Percentiles rank a stretch among this genome's conserved stretches.
phyloP scores from a whole-genome alignment of 2,329 filamentous ascomycete species.

The Byssothecium circinans region DNA sequence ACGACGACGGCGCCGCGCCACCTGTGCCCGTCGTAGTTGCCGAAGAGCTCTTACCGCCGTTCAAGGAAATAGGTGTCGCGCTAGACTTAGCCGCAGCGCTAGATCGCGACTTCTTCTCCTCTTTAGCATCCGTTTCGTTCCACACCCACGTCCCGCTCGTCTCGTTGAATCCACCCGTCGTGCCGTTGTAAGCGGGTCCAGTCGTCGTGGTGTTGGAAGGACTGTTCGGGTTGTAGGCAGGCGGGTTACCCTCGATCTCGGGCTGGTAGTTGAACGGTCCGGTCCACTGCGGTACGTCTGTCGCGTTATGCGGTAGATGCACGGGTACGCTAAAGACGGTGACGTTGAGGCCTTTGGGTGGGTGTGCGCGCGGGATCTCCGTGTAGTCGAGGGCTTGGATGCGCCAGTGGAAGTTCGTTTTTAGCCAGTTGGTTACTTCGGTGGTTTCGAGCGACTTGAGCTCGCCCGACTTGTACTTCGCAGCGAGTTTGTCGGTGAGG shows the following conservation, averaged over 20 bases:
- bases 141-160: constrained; percentile 6
- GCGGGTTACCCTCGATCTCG: constrained; percentile 32
- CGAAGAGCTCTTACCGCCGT: background rate
- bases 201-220: constrained; percentile 1
- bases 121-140: constrained; percentile 4
- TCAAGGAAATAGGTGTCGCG: background rate
- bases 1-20: background rate
- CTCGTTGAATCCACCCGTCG: constrained; percentile 7
- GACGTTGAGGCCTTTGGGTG: constrained; percentile 34
- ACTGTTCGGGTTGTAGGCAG: constrained; percentile 12
- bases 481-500: constrained; percentile 40
- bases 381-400: constrained; percentile 33
- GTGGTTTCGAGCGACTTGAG: constrained; percentile 26
- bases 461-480: constrained; percentile 27
- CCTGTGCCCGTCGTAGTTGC: background rate
- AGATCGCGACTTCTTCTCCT: background rate
- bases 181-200: constrained; percentile 1
- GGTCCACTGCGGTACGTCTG: constrained; percentile 29
- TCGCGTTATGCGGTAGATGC: constrained; percentile 24
- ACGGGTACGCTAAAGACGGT: constrained; percentile 30
- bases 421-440: constrained; percentile 27
- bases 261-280: constrained; percentile 25
- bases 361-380: constrained; percentile 30
- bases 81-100: background rate
- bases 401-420: constrained; percentile 35